These are phyloP conservation scores for Aspergillus alliaceus DNA, from an alignment of 2,329 filamentous ascomycete genomes.

Conservation along the genomic window DNA sequence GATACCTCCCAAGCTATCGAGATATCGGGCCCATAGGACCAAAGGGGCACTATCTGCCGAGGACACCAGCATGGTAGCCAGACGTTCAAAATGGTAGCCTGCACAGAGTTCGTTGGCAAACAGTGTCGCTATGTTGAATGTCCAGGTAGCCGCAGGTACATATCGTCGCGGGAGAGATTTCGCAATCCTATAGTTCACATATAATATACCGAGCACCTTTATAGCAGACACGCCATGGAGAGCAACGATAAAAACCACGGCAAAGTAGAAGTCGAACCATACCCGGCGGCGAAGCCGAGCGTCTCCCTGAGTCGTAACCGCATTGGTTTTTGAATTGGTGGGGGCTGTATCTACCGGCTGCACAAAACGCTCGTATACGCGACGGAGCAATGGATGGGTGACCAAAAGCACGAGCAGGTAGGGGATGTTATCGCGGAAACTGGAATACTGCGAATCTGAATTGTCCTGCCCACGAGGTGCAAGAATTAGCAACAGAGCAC, in stretches of 20 bases:
- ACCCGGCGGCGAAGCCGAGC: constrained; percentile 67
- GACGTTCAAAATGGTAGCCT: constrained; percentile 71
- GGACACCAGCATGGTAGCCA: constrained; percentile 55
- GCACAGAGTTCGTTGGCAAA: constrained; percentile 85
- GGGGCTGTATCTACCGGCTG: constrained; percentile 40
- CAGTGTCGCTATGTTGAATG: constrained; percentile 80
- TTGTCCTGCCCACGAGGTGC: constrained; percentile 63
- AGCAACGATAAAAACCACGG: constrained; percentile 71
- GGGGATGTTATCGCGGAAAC: constrained; percentile 82
- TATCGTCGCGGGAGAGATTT: constrained; percentile 68
- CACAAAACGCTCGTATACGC: constrained; percentile 62
- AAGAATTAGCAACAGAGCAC: constrained; percentile 10
- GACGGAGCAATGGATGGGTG: constrained; percentile 77
- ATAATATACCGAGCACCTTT: constrained; percentile 80
- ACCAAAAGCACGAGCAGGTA: constrained; percentile 72
- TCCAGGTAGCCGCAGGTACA: constrained; percentile 77
- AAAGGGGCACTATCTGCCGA: constrained; percentile 42
- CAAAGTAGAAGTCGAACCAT: constrained; percentile 81
- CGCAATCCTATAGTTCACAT: constrained; percentile 76
- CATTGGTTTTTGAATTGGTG: constrained; percentile 14
- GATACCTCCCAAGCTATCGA: constrained; percentile 81
- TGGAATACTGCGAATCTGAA: constrained; percentile 82
- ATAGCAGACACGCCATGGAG: constrained; percentile 82
- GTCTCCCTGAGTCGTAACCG: constrained; percentile 45
- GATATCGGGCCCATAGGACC: constrained; percentile 64